Evolutionary conservation across 345 rosid species (phyloP), one percentile per base, ranked within the genome.

Genomic region (Noccaea bulbosa): DNA sequence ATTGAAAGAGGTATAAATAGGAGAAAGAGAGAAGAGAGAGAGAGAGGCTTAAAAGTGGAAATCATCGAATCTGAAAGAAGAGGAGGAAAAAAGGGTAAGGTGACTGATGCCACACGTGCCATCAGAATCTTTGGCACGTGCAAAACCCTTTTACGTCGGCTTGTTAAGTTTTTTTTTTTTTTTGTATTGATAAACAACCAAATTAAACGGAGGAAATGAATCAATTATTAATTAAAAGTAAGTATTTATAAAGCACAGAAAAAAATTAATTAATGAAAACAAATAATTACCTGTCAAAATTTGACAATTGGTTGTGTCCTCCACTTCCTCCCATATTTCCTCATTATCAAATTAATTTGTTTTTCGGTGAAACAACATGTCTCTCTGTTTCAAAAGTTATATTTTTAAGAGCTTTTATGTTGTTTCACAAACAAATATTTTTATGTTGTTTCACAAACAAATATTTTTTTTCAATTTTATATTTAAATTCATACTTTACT

Each of bases 121-220:
- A 1, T 30, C 35, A 41, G 55, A 72, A 52, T 60, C 66, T 41
- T 64, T 49, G 41, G 68, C 82, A 82, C 82, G 84, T 80, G 87
- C 72, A 49, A 33, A 12, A 20, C 6, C 72, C 43, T 54, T 43
- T 65, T 54, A 15, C 22, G 22, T 47, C 24, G 30, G 0, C 30
- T 27, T 27, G 30, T 20, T 20, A 20, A 20, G 22, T 20, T 20
- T 20, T 20, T 20, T 20, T 20, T 20, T 20, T 0, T 17, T n/a
- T n/a, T n/a, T n/a, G n/a, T n/a, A n/a, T n/a, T n/a, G n/a, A n/a
- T n/a, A n/a, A n/a, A n/a, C n/a, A n/a, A n/a, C 24, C 24, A 22
- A 22, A 55, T 48, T 60, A 37, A 16, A 20, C 34, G 5, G 3
- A 32, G 0, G 0, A 30, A 73, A 37, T 65, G 8, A 45, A 53